Conservation (phyloP, 805 yeast genomes). For the Dipodascus geniculatus region DNA sequence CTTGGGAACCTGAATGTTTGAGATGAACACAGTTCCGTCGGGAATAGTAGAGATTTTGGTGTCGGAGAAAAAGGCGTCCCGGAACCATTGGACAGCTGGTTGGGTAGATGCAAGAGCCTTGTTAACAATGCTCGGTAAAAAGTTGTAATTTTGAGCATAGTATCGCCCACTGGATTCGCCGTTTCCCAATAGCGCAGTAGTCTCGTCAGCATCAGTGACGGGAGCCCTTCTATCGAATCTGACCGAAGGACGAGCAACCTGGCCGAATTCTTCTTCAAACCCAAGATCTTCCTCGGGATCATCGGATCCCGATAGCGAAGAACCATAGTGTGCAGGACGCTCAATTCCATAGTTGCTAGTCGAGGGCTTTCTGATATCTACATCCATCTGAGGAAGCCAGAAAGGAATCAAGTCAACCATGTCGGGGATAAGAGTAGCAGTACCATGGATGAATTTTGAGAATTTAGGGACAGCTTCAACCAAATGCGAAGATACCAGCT, state of each 20-base stretch:
- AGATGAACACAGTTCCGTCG: slow-evolving; percentile 50
- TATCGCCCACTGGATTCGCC: not conserved
- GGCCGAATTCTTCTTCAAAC: slow-evolving; percentile 18
- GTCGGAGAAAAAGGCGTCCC: slow-evolving; percentile 29
- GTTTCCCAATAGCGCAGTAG: slow-evolving; percentile 10
- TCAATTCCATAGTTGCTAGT: slow-evolving; percentile 52
- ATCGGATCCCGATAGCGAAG: slow-evolving; percentile 17
- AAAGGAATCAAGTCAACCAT: slow-evolving; percentile 79
- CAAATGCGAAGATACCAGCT: slow-evolving; percentile 78
- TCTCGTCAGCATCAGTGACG: slow-evolving; percentile 11
- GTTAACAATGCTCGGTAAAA: slow-evolving; percentile 4
- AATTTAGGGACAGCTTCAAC: slow-evolving; percentile 98
- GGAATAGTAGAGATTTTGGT: slow-evolving; percentile 45
- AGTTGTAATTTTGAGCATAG: slow-evolving; percentile 1
- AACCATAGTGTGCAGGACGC: slow-evolving; percentile 27
- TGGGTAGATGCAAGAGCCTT: slow-evolving; percentile 4
- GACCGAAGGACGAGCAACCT: slow-evolving; percentile 6
- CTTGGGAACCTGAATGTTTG: slow-evolving; percentile 58
- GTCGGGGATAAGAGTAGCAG: slow-evolving; percentile 82
- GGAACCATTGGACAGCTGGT: slow-evolving; percentile 13
- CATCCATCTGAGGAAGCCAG: slow-evolving; percentile 96
- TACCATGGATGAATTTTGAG: slow-evolving; percentile 94
- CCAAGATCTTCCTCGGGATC: slow-evolving; percentile 29
- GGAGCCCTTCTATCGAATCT: slow-evolving; percentile 14
- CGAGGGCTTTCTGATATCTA: slow-evolving; percentile 86